Evolutionary conservation across 805 yeast species (phyloP), one percentile per base, ranked within the genome.

Genomic region (Grigorovia humatica): DNA sequence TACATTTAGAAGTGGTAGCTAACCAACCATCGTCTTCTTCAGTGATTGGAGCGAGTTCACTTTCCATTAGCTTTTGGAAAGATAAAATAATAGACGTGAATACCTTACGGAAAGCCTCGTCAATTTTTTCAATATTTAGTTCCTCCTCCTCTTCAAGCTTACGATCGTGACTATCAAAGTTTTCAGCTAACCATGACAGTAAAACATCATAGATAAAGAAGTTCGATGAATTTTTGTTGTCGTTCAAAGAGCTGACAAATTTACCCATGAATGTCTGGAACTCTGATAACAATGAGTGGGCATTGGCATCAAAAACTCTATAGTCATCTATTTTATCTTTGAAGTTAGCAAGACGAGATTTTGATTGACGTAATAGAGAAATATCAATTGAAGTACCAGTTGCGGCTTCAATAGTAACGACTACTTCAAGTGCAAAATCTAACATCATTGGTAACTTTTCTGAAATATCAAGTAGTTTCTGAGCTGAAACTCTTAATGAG

Each of bases 1-100:
- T 57, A 44, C 74, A 71, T 44, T 70, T 74, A 52, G 82, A 82
- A 1, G 81, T 57, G 1, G 59, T 51, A 4, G 72, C 64, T 35
- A 88, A 72, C 96, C 96, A 90, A n/a, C 74, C 71, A 53, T 85
- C 90, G 27, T 76, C 81, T 1, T 75, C 83, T 19, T 70, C 77
- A 1, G 66, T 55, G 2, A 79, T 58, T 1, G 57, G 49, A 2
- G 56, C 65, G 4, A 59, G 56, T 48, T 73, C 73, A 11, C 61
- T 56, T 38, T 71, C 78, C 47, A 70, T 69, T 9, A 77, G 66
- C 54, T 78, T 77, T 66, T 90, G 97, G 57, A 85, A 76, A 0
- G 83, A 75, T 32, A 90, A 72, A 50, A 89, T 67, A 18, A 88
- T 74, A 2, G 83, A 74, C 17, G 78, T 78, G 4, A 82, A 73